A percentile compares a stretch with the other conserved stretches of the same genome.
These are phyloP conservation scores for Cupressus sempervirens DNA, from an alignment of 75 land plant genomes.

Conservation along the genomic window DNA sequence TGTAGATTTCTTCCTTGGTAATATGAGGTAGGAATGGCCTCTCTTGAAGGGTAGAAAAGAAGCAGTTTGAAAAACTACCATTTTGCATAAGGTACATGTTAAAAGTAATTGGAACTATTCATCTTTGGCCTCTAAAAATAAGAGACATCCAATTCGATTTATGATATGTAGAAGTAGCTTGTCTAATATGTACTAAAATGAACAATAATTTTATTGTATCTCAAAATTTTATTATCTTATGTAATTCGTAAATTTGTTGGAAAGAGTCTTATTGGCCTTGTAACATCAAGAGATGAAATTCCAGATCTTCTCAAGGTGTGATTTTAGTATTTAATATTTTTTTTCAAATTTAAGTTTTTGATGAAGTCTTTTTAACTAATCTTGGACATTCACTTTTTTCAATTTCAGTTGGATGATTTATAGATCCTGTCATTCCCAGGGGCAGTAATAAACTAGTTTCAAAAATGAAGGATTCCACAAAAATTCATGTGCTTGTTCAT, in stretches of 20 bases:
- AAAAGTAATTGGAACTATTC: not conserved
- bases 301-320: slow-evolving; percentile 89
- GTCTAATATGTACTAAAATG: not conserved
- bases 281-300: slow-evolving; percentile 91
- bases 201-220: not conserved
- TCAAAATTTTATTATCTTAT: slow-evolving; percentile 72
- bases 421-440: slow-evolving; percentile 97
- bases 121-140: not conserved
- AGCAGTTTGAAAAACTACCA: slow-evolving; percentile 82
- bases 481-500: slow-evolving; percentile 97
- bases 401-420: slow-evolving; percentile 89
- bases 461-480: slow-evolving; percentile 83
- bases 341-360: not conserved
- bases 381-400: not conserved
- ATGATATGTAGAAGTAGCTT: not conserved
- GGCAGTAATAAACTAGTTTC: slow-evolving; percentile 94
- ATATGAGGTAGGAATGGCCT: slow-evolving; percentile 91
- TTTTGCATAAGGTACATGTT: slow-evolving; percentile 75
- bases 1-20: slow-evolving; percentile 90
- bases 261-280: slow-evolving; percentile 82
- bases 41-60: slow-evolving; percentile 97
- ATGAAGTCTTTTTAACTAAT: not conserved
- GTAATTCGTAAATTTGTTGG: slow-evolving; percentile 82
- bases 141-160: not conserved
- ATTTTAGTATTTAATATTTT: not conserved